Percentiles rank a stretch among this genome's conserved stretches.
phyloP scores from a whole-genome alignment of 148 eudicot genomes.

The Polygonum aviculare region DNA sequence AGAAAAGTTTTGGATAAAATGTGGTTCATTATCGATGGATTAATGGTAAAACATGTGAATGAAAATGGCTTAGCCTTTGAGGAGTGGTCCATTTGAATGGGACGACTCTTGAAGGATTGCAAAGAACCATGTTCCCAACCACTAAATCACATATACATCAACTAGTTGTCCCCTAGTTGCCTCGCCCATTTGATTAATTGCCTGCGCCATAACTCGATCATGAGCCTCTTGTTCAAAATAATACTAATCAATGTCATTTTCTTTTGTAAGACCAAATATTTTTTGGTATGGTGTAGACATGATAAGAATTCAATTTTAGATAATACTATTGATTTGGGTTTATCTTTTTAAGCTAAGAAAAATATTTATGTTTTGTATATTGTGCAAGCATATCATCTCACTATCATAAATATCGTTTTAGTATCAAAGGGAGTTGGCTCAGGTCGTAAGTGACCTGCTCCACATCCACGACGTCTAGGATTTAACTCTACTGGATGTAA shows the following conservation, averaged over 20 bases:
- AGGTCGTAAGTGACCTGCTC: no score
- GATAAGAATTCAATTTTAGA: no score
- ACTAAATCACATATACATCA: slow-evolving; percentile 8
- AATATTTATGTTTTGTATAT: no score
- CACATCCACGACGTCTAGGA: no score
- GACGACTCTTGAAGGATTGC: slow-evolving; percentile 1
- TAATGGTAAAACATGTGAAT: neutral
- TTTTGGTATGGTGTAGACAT: no score
- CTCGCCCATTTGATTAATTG: neutral
- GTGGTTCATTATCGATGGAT: neutral
- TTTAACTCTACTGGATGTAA: no score
- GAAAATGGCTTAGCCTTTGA: neutral
- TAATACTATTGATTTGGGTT: no score
- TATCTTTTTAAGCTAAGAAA: no score
- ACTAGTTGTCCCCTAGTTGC: slow-evolving; percentile 10
- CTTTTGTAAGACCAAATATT: neutral
- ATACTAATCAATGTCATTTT: neutral
- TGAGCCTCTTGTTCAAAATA: neutral
- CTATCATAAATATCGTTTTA: no score
- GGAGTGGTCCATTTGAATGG: slow-evolving; percentile 7
- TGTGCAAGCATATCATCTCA: no score
- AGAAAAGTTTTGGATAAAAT: neutral
- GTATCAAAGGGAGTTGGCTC: no score
- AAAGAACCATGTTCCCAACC: slow-evolving; percentile 6
- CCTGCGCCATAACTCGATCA: neutral